Conservation (phyloP, 768 basidiomycete genomes). For the Mycena filopes region DNA sequence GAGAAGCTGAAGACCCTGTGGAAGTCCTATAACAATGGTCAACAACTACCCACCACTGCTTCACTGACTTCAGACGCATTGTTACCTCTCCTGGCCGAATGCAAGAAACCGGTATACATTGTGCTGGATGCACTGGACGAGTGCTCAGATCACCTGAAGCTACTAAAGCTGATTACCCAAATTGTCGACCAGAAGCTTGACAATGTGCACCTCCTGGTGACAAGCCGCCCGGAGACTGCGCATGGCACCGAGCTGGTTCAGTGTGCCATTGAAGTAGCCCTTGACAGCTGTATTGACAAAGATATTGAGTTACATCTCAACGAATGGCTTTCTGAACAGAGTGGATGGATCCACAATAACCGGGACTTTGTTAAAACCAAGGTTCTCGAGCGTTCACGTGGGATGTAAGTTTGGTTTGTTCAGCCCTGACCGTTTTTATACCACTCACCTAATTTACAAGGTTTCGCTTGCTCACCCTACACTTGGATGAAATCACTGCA, state of each 20-base stretch:
- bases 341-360: not conserved
- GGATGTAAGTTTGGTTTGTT: constrained; percentile 19
- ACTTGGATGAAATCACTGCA: constrained; percentile 31
- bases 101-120: constrained; percentile 23
- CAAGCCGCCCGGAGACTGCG: constrained; percentile 31
- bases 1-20: constrained; percentile 1
- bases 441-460: constrained; percentile 24
- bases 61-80: constrained; percentile 23
- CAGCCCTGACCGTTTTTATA: not conserved
- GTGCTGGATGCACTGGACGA: constrained; percentile 39
- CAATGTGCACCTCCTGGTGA: constrained; percentile 23
- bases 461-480: constrained; percentile 38
- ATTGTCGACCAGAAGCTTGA: constrained; percentile 5
- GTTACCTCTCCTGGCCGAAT: constrained; percentile 17
- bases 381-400: constrained; percentile 11
- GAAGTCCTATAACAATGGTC: not conserved
- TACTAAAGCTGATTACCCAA: constrained; percentile 22
- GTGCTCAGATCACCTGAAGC: constrained; percentile 23
- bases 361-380: not conserved
- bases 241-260: constrained; percentile 9
- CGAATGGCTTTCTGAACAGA: not conserved
- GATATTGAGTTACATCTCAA: constrained; percentile 20
- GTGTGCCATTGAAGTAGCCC: not conserved
- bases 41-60: not conserved
- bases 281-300: not conserved